Evolutionary conservation across 345 rosid genomes (phyloP), one percentile per base, ranked within the genome.

Genomic region (Gossypium arboreum): DNA sequence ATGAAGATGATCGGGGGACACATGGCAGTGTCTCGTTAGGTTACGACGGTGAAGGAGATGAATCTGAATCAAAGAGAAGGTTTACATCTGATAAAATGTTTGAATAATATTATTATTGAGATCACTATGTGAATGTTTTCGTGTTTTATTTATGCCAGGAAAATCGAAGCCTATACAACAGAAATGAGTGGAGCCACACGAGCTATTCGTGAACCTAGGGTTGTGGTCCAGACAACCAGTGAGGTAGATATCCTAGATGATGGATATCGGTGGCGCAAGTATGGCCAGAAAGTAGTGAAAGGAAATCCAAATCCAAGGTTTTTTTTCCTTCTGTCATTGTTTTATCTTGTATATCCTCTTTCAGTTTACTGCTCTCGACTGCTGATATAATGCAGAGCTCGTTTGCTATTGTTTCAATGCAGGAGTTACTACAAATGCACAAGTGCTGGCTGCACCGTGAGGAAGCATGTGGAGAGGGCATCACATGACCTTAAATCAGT

Each of bases 401-500:
- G 43, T 72, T 71, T 62, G 52, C 63, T 20, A 2, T 50, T 62
- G 17, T 20, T 47, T 54, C 73, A 16, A 51, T 75, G 73, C 79
- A 95, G 99, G 98, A 95, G 99, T 75, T 95, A 95, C 75, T 95
- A 95, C 84, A 95, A 95, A 86, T 95, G 99, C 83, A 95, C 99
- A 2, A 92, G 86, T 66, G 86, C 97, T 7, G 97, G 96, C 73
- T 95, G 99, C 85, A 81, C 92, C 0, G 99, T 95, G 75, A 90
- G 99, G 71, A 94, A 94, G 84, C 98, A 94, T 47, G 98, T 94
- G 18, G 98, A 94, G 81, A 90, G 98, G 86, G 98, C 98, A 76
- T 94, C 98, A 12, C 97, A 94, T 79, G 98, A 94, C 77, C 94
- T 92, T 10, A 91, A 91, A 83, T 91, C 99, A 0, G 99, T 95